Base-by-base conservation (phyloP, 345 rosid species). In the Populus euphratica region DNA sequence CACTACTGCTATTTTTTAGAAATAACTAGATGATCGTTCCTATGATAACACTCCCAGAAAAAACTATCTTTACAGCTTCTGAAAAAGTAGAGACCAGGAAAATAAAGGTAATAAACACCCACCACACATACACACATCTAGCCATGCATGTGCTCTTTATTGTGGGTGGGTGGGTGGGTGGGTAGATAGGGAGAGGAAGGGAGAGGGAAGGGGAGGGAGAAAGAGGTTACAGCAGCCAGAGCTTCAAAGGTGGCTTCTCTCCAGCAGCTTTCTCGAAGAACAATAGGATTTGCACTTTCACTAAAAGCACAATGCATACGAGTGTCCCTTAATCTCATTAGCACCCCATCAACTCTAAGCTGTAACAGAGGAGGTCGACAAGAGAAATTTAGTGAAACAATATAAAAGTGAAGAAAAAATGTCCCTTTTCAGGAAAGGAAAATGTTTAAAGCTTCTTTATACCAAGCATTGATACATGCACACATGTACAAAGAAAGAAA, bases 271-370 rank as follows among this genome's bases (percentile, higher is more conserved):
- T 96, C 97, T 71, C 92, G 92, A 75, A 93, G 93, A 87, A 93
- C 86, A 77, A 84, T 77, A 69, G 93, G 90, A 41, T 76, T 68
- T 68, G 70, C 79, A 47, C 77, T 77, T 73, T 89, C 86, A 78
- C 81, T 75, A 77, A 93, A 96, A 78, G 75, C 83, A 72, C 90
- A 93, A 76, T 91, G 94, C 89, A 96, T 78, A 64, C 98, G 91
- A 6, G 99, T 93, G 73, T 96, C 99, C 87, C 99, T 90, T 77
- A 96, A 76, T 83, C 99, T 92, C 97, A 96, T 91, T 33, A 96
- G 88, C 70, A 89, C 94, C 71, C 99, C 99, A 81, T 96, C 99
- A 83, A 96, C 99, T 81, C 99, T 90, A 78, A 93, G 98, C 99
- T 96, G 87, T 69, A 50, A 56, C 36, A 20, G 16, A 59, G 54